These are phyloP conservation scores for Fusarium tjaetaba DNA, from an alignment of 2,329 filamentous ascomycete genomes.

Conservation along the genomic window DNA sequence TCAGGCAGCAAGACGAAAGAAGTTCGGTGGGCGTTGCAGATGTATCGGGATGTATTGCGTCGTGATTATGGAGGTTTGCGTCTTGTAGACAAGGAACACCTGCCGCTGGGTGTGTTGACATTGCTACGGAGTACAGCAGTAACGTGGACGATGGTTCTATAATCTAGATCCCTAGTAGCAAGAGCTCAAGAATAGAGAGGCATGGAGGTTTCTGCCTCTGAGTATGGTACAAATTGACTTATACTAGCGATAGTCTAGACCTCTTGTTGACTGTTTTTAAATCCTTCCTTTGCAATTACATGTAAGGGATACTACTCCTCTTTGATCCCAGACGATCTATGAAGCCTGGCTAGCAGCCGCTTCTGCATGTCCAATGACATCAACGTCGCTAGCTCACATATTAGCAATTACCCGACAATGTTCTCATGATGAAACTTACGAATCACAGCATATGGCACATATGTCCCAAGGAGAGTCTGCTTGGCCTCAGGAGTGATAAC, in stretches of 20 bases:
- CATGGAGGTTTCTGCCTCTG: fast-evolving
- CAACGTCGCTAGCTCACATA: neutral
- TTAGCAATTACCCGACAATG: neutral
- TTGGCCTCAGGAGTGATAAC: neutral
- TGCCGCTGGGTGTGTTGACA: neutral
- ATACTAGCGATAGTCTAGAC: no score
- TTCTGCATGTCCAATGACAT: neutral
- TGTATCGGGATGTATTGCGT: neutral
- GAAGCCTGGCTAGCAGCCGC: neutral
- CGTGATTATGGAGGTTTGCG: neutral
- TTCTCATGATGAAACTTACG: neutral
- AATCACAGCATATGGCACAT: neutral
- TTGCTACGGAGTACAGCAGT: neutral
- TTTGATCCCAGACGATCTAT: neutral
- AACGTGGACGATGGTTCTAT: neutral
- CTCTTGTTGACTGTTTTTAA: no score
- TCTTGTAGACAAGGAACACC: neutral
- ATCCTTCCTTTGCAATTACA: no score
- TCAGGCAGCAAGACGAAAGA: neutral
- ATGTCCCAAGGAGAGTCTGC: neutral
- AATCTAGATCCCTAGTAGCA: neutral
- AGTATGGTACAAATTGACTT: neutral
- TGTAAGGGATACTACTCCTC: neutral
- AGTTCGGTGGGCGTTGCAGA: neutral
- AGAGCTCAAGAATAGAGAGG: no score